Conservation (phyloP, 139 green algal species). For the Tetradesmus lagerheimii region DNA sequence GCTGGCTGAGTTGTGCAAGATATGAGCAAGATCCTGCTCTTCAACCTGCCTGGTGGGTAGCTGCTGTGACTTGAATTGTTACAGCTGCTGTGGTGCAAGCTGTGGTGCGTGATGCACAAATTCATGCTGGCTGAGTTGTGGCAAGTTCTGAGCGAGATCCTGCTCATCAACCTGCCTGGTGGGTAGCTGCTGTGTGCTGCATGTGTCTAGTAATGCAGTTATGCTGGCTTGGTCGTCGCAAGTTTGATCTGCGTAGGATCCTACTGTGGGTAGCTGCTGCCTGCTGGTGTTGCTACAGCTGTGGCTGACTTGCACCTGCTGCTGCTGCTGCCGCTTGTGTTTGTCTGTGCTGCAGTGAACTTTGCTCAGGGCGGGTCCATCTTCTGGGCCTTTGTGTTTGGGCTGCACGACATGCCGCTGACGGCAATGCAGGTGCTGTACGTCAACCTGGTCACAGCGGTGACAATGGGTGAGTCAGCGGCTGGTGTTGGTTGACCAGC, state of each 20-base stretch:
- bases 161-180: conserved; percentile 13
- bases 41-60: not conserved
- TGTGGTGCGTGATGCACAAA: too few species aligned
- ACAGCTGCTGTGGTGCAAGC: too few species aligned
- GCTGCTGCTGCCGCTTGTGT: not conserved
- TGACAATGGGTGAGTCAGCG: conserved; percentile 18
- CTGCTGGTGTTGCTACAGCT: too few species aligned
- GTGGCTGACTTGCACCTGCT: not conserved
- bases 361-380: conserved; percentile 86
- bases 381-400: conserved; percentile 91
- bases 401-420: conserved; percentile 75
- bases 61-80: too few species aligned
- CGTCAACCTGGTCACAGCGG: conserved; percentile 92
- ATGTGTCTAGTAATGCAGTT: too few species aligned
- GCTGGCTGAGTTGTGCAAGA: too few species aligned
- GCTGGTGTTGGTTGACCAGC: too few species aligned
- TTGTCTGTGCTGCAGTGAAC: conserved; percentile 31
- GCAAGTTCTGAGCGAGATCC: conserved; percentile 34
- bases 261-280: too few species aligned
- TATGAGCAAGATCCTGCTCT: conserved; percentile 37
- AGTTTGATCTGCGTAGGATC: too few species aligned
- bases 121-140: too few species aligned
- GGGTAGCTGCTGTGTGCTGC: too few species aligned
- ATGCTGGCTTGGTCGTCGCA: too few species aligned
- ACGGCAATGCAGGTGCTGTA: conserved; percentile 82